phyloP scores from a whole-genome alignment of 2,329 filamentous ascomycete genomes.

The Amylocarpus encephaloides region DNA sequence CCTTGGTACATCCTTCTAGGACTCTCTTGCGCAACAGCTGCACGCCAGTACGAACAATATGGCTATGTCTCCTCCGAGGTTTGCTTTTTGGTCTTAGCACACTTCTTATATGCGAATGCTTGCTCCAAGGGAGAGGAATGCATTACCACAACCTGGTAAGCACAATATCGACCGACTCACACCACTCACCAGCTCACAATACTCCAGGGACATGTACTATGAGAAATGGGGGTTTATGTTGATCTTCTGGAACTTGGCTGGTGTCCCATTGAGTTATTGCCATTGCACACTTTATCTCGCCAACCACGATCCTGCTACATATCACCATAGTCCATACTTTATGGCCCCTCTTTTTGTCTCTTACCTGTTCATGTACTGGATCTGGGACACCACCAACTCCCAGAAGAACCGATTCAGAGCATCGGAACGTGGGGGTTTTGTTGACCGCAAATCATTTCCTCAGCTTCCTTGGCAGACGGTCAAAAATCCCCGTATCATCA shows the following conservation, averaged over 20 bases:
- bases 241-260: constrained; percentile 94
- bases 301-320: constrained; percentile 68
- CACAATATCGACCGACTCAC: background rate
- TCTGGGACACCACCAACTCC: constrained; percentile 88
- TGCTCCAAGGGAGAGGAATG: constrained; percentile 89
- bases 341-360: constrained; percentile 57
- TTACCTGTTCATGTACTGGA: constrained; percentile 83
- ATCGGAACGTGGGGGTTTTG: constrained; percentile 64
- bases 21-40: constrained; percentile 66
- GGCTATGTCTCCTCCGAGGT: constrained; percentile 85
- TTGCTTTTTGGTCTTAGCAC: constrained; percentile 76
- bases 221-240: constrained; percentile 98
- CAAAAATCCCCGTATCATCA: constrained; percentile 73
- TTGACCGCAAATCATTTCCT: constrained; percentile 75
- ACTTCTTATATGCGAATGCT: constrained; percentile 87
- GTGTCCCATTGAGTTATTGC: constrained; percentile 86
- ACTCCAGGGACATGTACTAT: constrained; percentile 78
- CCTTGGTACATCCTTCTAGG: constrained; percentile 90
- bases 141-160: constrained; percentile 75
- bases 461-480: constrained; percentile 85
- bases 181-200: background rate
- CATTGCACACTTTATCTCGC: constrained; percentile 89
- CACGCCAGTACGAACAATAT: constrained; percentile 76
- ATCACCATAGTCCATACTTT: constrained; percentile 67
- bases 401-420: constrained; percentile 92